These are phyloP conservation scores for Arachis hypogaea DNA, from an alignment of 306 rosid species.

Conservation along the genomic window DNA sequence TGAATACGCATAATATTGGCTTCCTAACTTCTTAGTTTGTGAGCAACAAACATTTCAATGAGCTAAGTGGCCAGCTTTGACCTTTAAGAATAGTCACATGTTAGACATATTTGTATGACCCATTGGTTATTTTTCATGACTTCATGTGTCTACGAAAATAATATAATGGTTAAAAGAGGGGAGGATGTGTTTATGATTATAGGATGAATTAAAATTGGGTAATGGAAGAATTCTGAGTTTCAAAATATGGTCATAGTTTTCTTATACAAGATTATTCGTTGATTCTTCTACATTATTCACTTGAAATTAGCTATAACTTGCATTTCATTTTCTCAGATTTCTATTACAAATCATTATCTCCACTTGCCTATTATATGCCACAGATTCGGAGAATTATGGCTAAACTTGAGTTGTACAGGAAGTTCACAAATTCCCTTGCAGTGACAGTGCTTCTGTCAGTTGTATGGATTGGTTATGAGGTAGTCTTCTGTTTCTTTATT, in stretches of 20 bases:
- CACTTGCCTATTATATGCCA: slow-evolving; percentile 14
- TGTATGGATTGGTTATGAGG: slow-evolving; percentile 82
- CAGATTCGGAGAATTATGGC: slow-evolving; percentile 68
- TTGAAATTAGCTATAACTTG: slow-evolving; percentile 3
- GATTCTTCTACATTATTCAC: slow-evolving; percentile 11
- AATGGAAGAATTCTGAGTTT: slow-evolving; percentile 23
- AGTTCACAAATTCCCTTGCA: slow-evolving; percentile 80
- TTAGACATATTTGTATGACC: slow-evolving; percentile 17
- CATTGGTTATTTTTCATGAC: slow-evolving; percentile 11
- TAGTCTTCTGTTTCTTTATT: slow-evolving; percentile 32
- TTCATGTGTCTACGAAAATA: neutral
- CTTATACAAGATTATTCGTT: slow-evolving; percentile 14
- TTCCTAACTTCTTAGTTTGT: slow-evolving; percentile 16
- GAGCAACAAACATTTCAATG: slow-evolving; percentile 2
- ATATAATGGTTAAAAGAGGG: slow-evolving; percentile 5
- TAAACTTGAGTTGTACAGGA: slow-evolving; percentile 80
- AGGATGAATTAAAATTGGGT: slow-evolving; percentile 15
- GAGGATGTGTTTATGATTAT: neutral
- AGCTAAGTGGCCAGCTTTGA: slow-evolving; percentile 1
- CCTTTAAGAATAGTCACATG: neutral
- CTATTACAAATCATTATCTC: slow-evolving; percentile 24
- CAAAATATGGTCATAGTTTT: slow-evolving; percentile 23
- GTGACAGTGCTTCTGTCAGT: slow-evolving; percentile 73
- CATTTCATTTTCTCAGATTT: slow-evolving; percentile 23
- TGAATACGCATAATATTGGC: neutral